Evolutionary conservation across 805 yeast species (phyloP).

Genomic region (Kodamaea restingae): DNA sequence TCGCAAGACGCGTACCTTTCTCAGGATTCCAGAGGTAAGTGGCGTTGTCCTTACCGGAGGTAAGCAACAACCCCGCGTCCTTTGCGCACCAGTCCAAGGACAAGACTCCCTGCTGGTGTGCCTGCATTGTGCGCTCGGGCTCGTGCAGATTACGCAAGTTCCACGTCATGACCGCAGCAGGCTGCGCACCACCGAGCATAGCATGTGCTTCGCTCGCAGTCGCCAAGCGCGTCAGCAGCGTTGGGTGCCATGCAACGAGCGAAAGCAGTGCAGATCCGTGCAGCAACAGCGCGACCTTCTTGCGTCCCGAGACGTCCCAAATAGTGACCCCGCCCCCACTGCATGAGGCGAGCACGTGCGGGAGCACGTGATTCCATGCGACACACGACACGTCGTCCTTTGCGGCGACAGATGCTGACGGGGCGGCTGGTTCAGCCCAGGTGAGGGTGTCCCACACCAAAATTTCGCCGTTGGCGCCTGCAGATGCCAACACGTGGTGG

Average conservation of each 20-base stretch:
- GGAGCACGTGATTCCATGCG: conserved; percentile 82
- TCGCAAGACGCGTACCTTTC: conserved; percentile 66
- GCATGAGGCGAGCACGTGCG: conserved; percentile 88
- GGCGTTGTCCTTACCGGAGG: conserved; percentile 90
- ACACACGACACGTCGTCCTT: conserved; percentile 76
- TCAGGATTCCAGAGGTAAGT: conserved; percentile 89
- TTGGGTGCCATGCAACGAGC: conserved; percentile 93
- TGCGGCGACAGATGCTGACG: conserved; percentile 67
- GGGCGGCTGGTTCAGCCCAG: conserved; percentile 52
- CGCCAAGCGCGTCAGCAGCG: conserved; percentile 75
- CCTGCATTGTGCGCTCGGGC: conserved; percentile 73
- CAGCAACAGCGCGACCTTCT: conserved; percentile 82
- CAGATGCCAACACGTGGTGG: conserved; percentile 71
- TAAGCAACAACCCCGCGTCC: conserved; percentile 72
- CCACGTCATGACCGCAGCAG: conserved; percentile 85
- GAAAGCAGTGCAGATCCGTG: conserved; percentile 72
- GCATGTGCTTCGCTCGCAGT: conserved; percentile 93
- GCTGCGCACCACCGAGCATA: conserved; percentile 67
- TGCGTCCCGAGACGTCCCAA: conserved; percentile 87
- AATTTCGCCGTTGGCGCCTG: conserved; percentile 86
- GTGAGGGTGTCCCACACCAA: conserved; percentile 84
- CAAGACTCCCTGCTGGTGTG: conserved; percentile 84
- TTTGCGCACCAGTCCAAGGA: conserved; percentile 91
- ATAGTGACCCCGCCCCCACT: conserved; percentile 81
- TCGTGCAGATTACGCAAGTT: conserved; percentile 89